These are phyloP conservation scores for Trichoderma polysporum DNA, from an alignment of 2,329 filamentous ascomycete genomes.

Conservation along the genomic window DNA sequence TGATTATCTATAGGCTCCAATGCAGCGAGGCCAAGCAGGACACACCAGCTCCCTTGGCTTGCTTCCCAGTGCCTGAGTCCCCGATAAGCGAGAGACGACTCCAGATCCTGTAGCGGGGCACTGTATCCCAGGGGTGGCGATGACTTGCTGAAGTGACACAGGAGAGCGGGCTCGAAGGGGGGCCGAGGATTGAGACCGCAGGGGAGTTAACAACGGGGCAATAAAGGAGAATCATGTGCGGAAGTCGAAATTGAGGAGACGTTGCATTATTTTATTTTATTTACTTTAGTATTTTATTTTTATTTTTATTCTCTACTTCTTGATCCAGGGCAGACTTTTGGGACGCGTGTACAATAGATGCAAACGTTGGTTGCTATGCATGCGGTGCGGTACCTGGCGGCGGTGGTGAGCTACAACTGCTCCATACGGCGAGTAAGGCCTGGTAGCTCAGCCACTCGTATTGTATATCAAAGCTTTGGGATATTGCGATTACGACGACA, in stretches of 20 bases:
- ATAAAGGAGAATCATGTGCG: neutral
- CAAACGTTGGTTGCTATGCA: neutral
- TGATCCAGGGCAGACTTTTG: neutral
- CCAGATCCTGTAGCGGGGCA: slow-evolving; percentile 13
- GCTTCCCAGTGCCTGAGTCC: neutral
- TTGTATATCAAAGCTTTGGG: neutral
- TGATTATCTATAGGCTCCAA: neutral
- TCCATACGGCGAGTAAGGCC: neutral
- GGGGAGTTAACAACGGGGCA: neutral
- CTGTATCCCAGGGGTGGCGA: slow-evolving; percentile 1
- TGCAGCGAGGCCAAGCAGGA: neutral
- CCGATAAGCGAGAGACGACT: slow-evolving; percentile 20
- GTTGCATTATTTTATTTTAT: neutral
- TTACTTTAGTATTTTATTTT: neutral
- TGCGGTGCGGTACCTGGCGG: neutral
- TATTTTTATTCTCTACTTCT: neutral
- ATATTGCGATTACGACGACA: neutral
- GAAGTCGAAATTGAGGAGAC: neutral
- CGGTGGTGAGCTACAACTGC: neutral
- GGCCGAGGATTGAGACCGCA: neutral
- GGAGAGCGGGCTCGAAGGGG: too few relatives aligned
- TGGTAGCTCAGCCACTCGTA: neutral
- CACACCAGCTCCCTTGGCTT: neutral
- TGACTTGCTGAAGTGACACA: slow-evolving; percentile 21
- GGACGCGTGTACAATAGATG: neutral